Conservation (phyloP, 805 yeast species). For the Lachancea cidri region DNA sequence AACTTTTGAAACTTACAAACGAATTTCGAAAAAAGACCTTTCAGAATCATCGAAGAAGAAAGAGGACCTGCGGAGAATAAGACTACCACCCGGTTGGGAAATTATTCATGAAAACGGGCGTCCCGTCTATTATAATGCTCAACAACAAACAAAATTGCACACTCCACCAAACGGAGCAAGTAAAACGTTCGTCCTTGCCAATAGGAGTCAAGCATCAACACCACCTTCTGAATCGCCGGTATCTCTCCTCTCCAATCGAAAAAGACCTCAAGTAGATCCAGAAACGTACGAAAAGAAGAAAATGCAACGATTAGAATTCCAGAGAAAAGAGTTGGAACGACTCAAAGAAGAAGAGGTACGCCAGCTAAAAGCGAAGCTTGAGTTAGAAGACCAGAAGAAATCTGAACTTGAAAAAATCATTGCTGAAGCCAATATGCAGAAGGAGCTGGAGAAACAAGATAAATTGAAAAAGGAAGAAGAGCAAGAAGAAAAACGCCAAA, state of each 20-base stretch:
- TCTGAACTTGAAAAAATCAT: constrained; percentile 35
- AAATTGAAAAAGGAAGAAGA: constrained; percentile 16
- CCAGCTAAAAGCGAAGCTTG: constrained; percentile 20
- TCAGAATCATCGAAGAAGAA: constrained; percentile 23
- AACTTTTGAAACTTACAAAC: constrained; percentile 69
- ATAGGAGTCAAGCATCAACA: constrained; percentile 6
- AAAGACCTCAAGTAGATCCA: constrained; percentile 22
- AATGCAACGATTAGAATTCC: constrained; percentile 24
- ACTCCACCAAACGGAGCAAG: constrained; percentile 27
- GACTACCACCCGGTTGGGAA: constrained; percentile 34
- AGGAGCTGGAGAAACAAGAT: constrained; percentile 22
- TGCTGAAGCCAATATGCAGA: constrained; percentile 34
- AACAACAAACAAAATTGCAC: constrained; percentile 24
- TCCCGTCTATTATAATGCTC: constrained; percentile 31
- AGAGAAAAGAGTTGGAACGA: constrained; percentile 18
- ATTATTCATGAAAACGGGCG: constrained; percentile 32
- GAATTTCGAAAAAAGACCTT: constrained; percentile 60
- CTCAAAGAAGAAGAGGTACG: constrained; percentile 23
- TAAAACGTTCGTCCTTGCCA: constrained; percentile 6
- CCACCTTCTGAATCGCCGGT: not conserved
- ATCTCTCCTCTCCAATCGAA: constrained; percentile 1
- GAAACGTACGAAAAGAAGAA: constrained; percentile 31
- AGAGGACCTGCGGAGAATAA: constrained; percentile 29
- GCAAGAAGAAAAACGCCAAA: constrained; percentile 19
- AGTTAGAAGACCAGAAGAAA: constrained; percentile 26